Base-by-base conservation (phyloP, 2,329 filamentous ascomycete genomes). In the Sporothrix protearum region DNA sequence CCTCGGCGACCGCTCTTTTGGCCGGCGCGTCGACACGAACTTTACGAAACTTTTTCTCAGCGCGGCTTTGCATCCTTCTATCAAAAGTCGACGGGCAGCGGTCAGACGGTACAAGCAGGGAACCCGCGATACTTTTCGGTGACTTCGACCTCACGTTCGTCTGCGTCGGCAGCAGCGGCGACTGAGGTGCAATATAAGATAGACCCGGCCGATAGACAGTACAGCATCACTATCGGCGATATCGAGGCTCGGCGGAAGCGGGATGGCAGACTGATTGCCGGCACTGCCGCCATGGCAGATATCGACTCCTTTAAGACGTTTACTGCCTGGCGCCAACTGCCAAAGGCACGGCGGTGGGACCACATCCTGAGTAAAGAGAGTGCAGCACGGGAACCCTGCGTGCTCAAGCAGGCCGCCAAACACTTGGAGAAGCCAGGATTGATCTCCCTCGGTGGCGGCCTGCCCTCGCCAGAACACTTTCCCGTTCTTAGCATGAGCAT, bases 401-500 rank as follows among this genome's bases (percentile, higher is more conserved):
- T 90, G n/a, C 84, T 98, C 73, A 98, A 98, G 81, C 85, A 87
- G 73, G 94, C 94, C 5, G 94, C 94, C 59, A 87, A 87, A 71
- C 91, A 90, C 79, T 87, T 98, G 69, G 91, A 91, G 78, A 92
- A 86, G 51, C 93, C 94, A 0, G 94, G 92, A 19, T 82, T 97
- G 72, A 96, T 99, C 78, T 97, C 94, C 1, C 89, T 99, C 1
- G 96, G 96, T 71, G 96, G 96, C 68, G 96, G 96, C 3, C 84
- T 99, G 25, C 96, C 96, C 3, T 94, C 93, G 16, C 88, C 92
- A 73, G 90, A 95, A 79, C 93, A 96, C 81, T 99, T 99, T 78
- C 96, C 96, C n/a, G 90, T 98, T 77, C 89, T 95, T 75, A 86
- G 91, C 75, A 81, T 98, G 67, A 86, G 85, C 74, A 82, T 97